Percentiles rank a stretch among this genome's conserved stretches.
Evolutionary conservation across 768 basidiomycete genomes (phyloP).

Genomic region (Lactarius sanguifluus): DNA sequence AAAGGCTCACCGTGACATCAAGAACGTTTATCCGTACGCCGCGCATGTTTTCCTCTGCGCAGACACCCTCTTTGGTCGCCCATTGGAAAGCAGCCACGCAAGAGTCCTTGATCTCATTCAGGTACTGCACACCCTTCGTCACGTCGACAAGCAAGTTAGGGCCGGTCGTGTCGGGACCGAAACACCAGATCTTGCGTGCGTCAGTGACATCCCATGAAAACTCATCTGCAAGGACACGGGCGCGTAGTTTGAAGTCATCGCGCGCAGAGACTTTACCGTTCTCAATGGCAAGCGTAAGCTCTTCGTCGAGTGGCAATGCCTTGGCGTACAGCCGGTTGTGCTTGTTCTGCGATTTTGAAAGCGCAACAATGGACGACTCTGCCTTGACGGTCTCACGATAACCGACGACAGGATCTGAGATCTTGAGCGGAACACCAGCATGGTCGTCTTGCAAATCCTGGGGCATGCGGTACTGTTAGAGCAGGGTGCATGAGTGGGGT

Average conservation of each 20-base stretch:
- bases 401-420: constrained; percentile 95
- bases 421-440: constrained; percentile 98
- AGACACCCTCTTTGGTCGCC: constrained; percentile 98
- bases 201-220: constrained; percentile 99
- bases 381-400: constrained; percentile 97
- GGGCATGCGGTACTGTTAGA: constrained; percentile 20
- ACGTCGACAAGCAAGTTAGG: constrained; percentile 96
- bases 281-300: constrained; percentile 92
- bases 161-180: constrained; percentile 97
- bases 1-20: constrained; percentile 79
- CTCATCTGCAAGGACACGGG: constrained; percentile 94
- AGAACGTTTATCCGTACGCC: constrained; percentile 94
- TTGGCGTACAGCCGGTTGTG: constrained; percentile 98
- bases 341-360: constrained; percentile 99
- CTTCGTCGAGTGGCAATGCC: constrained; percentile 92
- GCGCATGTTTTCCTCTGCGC: constrained; percentile 98
- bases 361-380: constrained; percentile 92
- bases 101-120: constrained; percentile 99
- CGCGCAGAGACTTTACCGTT: constrained; percentile 78
- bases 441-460: constrained; percentile 99
- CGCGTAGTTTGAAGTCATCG: constrained; percentile 97
- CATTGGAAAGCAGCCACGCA: constrained; percentile 99
- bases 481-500: background rate
- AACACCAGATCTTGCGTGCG: constrained; percentile 99
- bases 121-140: constrained; percentile 98